Conservation (phyloP, 768 basidiomycete genomes). For the Lactarius psammicola region DNA sequence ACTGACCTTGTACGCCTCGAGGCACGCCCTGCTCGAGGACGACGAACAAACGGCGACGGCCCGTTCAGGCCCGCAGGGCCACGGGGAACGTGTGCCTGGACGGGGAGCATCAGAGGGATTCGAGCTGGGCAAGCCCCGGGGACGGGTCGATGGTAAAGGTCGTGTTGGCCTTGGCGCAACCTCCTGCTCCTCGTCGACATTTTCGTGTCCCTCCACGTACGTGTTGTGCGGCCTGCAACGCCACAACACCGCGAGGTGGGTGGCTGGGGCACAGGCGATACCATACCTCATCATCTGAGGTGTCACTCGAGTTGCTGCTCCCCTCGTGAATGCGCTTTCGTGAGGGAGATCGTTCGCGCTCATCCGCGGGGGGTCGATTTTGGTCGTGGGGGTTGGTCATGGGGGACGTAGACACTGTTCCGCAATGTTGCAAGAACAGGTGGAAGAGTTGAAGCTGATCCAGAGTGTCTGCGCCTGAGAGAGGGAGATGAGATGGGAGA, state of each 20-base stretch:
- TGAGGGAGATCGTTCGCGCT: slow-evolving; percentile 51
- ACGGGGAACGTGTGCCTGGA: slow-evolving; percentile 73
- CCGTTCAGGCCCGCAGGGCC: slow-evolving; percentile 47
- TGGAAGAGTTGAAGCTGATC: slow-evolving; percentile 43
- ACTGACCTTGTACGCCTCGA: slow-evolving; percentile 90
- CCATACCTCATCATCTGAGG: slow-evolving; percentile 51
- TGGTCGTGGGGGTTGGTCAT: slow-evolving; percentile 60
- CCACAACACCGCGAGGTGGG: not conserved
- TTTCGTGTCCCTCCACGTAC: slow-evolving; percentile 6
- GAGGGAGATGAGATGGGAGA: slow-evolving; percentile 12
- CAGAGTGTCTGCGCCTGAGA: slow-evolving; percentile 62
- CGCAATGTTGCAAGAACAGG: slow-evolving; percentile 30
- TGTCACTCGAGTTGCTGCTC: slow-evolving; percentile 27
- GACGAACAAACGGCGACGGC: slow-evolving; percentile 77
- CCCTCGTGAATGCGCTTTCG: slow-evolving; percentile 36
- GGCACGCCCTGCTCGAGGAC: slow-evolving; percentile 91
- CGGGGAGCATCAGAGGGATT: slow-evolving; percentile 82
- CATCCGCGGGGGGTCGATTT: slow-evolving; percentile 69
- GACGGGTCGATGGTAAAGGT: slow-evolving; percentile 40
- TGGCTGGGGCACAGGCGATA: slow-evolving; percentile 14
- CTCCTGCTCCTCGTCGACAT: slow-evolving; percentile 50
- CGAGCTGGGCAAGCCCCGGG: slow-evolving; percentile 40
- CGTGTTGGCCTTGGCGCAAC: slow-evolving; percentile 39
- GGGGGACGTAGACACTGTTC: slow-evolving; percentile 34
- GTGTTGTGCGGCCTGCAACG: not conserved